phyloP scores from a whole-genome alignment of 1,284 basidiomycete genomes.

The Trichosporon inkin region DNA sequence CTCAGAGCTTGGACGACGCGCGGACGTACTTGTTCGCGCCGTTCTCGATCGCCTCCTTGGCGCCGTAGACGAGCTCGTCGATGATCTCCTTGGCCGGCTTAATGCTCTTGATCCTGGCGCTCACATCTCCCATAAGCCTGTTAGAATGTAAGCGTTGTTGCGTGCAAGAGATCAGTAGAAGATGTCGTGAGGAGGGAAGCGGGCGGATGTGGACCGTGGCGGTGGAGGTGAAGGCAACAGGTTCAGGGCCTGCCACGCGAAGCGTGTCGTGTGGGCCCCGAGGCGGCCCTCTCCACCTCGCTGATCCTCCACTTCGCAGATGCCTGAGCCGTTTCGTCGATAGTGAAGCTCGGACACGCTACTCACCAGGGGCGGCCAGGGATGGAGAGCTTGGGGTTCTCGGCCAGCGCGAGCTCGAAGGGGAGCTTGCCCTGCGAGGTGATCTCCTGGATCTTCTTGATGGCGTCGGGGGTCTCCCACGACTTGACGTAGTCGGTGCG shows the following conservation, averaged over 20 bases:
- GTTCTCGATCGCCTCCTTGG: slow-evolving; percentile 34
- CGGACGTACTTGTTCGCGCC: slow-evolving; percentile 16
- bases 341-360: not conserved
- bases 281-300: too few species aligned
- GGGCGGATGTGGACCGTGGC: not conserved
- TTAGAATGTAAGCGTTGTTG: not conserved
- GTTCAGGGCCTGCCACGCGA: not conserved
- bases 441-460: slow-evolving; percentile 57
- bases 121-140: slow-evolving; percentile 71
- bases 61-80: slow-evolving; percentile 61
- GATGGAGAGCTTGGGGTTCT: slow-evolving; percentile 22
- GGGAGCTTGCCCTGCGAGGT: slow-evolving; percentile 74
- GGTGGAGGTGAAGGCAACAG: not conserved
- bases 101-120: slow-evolving; percentile 70
- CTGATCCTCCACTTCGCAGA: too few species aligned
- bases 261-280: too few species aligned
- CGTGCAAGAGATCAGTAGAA: not conserved
- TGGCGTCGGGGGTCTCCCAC: slow-evolving; percentile 52
- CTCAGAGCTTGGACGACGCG: not conserved
- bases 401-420: slow-evolving; percentile 61
- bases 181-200: not conserved
- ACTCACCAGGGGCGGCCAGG: slow-evolving; percentile 22
- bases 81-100: slow-evolving; percentile 74
- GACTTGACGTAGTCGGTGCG: slow-evolving; percentile 73
- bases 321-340: not conserved